Percentiles rank a stretch among this genome's conserved stretches.
phyloP scores from a whole-genome alignment of 2,329 filamentous ascomycete genomes.

The Macrophomina pseudophaseolina region DNA sequence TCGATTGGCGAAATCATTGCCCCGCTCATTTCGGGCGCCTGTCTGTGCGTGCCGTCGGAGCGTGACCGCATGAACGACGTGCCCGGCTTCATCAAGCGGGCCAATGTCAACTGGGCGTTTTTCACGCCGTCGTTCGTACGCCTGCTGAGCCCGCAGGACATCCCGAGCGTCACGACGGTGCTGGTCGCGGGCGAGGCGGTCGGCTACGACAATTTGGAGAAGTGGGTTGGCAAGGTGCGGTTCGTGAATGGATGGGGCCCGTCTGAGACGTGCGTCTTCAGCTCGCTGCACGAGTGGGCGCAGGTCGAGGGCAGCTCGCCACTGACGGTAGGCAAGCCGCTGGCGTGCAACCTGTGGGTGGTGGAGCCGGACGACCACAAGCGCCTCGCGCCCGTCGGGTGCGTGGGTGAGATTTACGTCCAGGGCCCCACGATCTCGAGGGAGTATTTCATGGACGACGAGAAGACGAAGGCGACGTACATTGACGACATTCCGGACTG shows the following conservation, averaged over 20 bases:
- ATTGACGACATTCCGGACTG: slow-evolving; percentile 39
- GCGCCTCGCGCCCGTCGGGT: slow-evolving; percentile 41
- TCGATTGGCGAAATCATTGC: slow-evolving; percentile 44
- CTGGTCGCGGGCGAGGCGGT: slow-evolving; percentile 42
- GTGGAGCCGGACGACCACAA: slow-evolving; percentile 40
- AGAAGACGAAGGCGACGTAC: slow-evolving; percentile 38
- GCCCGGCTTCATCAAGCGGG: slow-evolving; percentile 33
- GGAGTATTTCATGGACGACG: slow-evolving; percentile 40
- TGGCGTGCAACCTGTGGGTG: slow-evolving; percentile 34
- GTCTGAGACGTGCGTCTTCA: slow-evolving; percentile 6
- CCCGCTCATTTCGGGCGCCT: slow-evolving; percentile 41
- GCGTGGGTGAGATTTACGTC: slow-evolving; percentile 41
- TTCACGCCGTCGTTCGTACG: slow-evolving; percentile 47
- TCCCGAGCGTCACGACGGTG: slow-evolving; percentile 48
- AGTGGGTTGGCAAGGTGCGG: background rate
- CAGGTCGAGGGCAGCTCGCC: background rate
- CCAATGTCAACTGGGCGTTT: slow-evolving; percentile 38
- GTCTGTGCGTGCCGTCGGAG: slow-evolving; percentile 47
- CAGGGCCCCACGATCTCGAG: slow-evolving; percentile 42
- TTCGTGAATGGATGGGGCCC: slow-evolving; percentile 12
- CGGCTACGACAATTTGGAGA: slow-evolving; percentile 2
- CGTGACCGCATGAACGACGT: slow-evolving; percentile 46
- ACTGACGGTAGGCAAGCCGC: background rate
- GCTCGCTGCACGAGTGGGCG: background rate
- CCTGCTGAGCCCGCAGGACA: slow-evolving; percentile 41